Percentiles rank a stretch among this genome's conserved stretches.
Evolutionary conservation across 768 basidiomycete genomes (phyloP).

Genomic region (Porpolomopsis calyptriformis): DNA sequence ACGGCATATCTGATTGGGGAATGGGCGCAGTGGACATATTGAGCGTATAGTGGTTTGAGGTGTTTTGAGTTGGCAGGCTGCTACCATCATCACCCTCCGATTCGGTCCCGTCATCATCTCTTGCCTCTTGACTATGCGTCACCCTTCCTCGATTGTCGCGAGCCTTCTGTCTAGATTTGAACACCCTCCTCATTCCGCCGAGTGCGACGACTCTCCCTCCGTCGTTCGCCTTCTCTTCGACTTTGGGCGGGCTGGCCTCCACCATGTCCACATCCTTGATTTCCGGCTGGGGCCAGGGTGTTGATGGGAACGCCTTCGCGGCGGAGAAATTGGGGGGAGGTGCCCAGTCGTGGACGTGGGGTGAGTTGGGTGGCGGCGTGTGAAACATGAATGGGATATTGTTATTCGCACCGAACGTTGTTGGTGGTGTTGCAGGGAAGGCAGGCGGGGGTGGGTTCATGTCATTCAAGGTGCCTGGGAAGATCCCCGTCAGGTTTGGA

Average conservation of each 20-base stretch:
- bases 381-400: slow-evolving; percentile 60
- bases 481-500: slow-evolving; percentile 5
- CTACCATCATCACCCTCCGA: slow-evolving; percentile 41
- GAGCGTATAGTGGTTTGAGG: slow-evolving; percentile 73
- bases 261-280: slow-evolving; percentile 66
- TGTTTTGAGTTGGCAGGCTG: slow-evolving; percentile 34
- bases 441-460: slow-evolving; percentile 35
- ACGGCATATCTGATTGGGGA: slow-evolving; percentile 58
- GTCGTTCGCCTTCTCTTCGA: slow-evolving; percentile 29
- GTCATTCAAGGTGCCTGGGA: slow-evolving; percentile 33
- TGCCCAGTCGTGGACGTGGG: slow-evolving; percentile 51
- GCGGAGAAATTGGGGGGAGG: slow-evolving; percentile 55
- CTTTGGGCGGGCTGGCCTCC: slow-evolving; percentile 52
- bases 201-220: slow-evolving; percentile 44
- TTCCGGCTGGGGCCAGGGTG: slow-evolving; percentile 29
- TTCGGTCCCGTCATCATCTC: slow-evolving; percentile 31
- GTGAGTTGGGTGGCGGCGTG: slow-evolving; percentile 28
- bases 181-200: slow-evolving; percentile 58
- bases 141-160: slow-evolving; percentile 19
- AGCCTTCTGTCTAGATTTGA: slow-evolving; percentile 46
- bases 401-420: slow-evolving; percentile 55
- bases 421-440: slow-evolving; percentile 21
- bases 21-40: slow-evolving; percentile 58
- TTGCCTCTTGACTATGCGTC: slow-evolving; percentile 18
- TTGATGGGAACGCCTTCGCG: slow-evolving; percentile 45